Evolutionary conservation across 1,139 yeast genomes (phyloP).

Genomic region (Hansenula lynferdii): DNA sequence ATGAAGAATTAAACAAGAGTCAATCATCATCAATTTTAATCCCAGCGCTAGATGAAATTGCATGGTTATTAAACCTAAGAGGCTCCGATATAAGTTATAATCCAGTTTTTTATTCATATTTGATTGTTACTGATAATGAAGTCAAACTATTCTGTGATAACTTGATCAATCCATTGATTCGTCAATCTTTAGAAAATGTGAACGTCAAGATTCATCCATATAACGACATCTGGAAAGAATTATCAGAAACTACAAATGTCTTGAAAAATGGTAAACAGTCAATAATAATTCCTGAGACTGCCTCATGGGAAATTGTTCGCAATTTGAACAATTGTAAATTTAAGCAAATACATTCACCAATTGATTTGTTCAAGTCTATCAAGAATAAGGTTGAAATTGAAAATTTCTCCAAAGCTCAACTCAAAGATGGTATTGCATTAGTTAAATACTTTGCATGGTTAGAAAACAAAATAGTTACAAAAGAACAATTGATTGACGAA

Average conservation of each 20-base stretch:
- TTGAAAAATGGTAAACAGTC: slow-evolving; percentile 33
- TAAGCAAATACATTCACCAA: slow-evolving; percentile 48
- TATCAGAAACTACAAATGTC: slow-evolving; percentile 39
- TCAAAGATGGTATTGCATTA: slow-evolving; percentile 84
- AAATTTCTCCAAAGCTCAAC: slow-evolving; percentile 77
- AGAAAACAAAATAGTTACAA: slow-evolving; percentile 53
- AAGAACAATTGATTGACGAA: slow-evolving; percentile 67
- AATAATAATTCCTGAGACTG: slow-evolving; percentile 56
- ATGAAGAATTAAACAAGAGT: slow-evolving; percentile 29
- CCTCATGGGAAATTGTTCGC: slow-evolving; percentile 81
- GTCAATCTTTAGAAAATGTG: slow-evolving; percentile 25
- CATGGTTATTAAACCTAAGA: slow-evolving; percentile 87
- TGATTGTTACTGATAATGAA: slow-evolving; percentile 50
- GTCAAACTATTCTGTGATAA: slow-evolving; percentile 59
- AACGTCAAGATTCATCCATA: slow-evolving; percentile 49
- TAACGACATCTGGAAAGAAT: slow-evolving; percentile 48
- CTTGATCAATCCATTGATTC: slow-evolving; percentile 25
- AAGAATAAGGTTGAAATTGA: slow-evolving; percentile 70
- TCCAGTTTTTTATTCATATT: slow-evolving; percentile 86
- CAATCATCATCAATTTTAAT: slow-evolving; percentile 23
- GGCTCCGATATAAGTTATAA: slow-evolving; percentile 84
- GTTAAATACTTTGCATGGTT: slow-evolving; percentile 83
- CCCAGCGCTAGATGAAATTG: slow-evolving; percentile 80
- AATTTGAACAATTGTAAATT: slow-evolving; percentile 39
- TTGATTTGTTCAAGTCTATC: slow-evolving; percentile 71